Evolutionary conservation across 176 grass and related monocot species (phyloP).

Genomic region (Eleusine indica): DNA sequence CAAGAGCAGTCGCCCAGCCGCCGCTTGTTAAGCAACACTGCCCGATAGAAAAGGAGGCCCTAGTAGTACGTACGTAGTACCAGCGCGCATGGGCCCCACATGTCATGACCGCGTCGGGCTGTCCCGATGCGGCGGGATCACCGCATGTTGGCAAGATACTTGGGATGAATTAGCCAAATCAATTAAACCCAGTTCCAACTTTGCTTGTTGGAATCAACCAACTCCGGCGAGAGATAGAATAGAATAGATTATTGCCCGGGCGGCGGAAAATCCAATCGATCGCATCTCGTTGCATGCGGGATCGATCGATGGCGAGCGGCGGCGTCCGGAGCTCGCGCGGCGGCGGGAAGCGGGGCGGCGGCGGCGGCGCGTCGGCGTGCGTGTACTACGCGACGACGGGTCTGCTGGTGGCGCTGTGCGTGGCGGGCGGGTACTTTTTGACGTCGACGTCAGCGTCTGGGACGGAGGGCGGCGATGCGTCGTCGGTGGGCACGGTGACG

Average conservation of each 20-base stretch:
- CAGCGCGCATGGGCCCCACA: not conserved
- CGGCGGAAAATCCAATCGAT: no score
- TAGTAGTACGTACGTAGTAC: no score
- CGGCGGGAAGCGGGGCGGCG: conserved; percentile 55
- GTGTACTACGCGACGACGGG: no score
- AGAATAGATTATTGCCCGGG: no score
- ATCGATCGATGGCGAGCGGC: conserved; percentile 53
- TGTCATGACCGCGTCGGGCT: conserved; percentile 12
- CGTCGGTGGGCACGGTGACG: not conserved
- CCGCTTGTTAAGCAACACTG: not conserved
- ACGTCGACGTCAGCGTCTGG: conserved; percentile 57
- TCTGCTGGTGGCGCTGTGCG: no score
- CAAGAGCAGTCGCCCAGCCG: not conserved
- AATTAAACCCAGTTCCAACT: not conserved
- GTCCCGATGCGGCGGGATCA: conserved; percentile 42
- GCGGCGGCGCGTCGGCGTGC: conserved; percentile 33
- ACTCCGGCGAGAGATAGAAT: not conserved
- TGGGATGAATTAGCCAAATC: not conserved
- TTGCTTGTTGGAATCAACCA: not conserved
- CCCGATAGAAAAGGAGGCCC: not conserved
- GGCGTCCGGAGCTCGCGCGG: conserved; percentile 45
- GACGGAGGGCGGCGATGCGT: conserved; percentile 19
- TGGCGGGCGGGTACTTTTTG: conserved; percentile 51
- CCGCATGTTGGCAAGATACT: conserved; percentile 3
- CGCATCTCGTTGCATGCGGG: conserved; percentile 31